A percentile compares a stretch with the other conserved stretches of the same genome.
Evolutionary conservation across 2,329 filamentous ascomycete species (phyloP).

Genomic region (Fusarium zealandicum): DNA sequence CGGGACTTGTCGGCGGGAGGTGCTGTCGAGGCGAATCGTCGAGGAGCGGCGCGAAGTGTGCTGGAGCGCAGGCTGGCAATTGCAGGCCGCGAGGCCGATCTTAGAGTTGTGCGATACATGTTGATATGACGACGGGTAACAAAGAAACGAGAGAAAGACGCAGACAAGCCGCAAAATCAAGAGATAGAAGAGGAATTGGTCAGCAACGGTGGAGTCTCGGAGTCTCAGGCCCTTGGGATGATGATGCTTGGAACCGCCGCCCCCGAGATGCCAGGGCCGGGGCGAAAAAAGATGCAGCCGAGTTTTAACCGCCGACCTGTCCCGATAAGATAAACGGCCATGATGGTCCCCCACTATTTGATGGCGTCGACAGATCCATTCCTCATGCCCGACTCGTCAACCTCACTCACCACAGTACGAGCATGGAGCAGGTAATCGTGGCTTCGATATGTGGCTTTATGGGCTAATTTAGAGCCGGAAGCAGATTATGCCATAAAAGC

Average conservation of each 20-base stretch:
- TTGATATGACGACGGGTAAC: slow-evolving; percentile 4
- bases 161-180: slow-evolving; percentile 9
- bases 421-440: neutral
- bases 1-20: slow-evolving; percentile 69
- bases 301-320: slow-evolving; percentile 28
- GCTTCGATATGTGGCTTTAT: neutral
- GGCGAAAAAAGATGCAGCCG: slow-evolving; percentile 31
- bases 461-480: neutral
- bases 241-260: slow-evolving; percentile 28
- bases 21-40: slow-evolving; percentile 62
- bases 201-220: slow-evolving; percentile 33
- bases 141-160: slow-evolving; percentile 9
- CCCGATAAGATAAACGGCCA: slow-evolving; percentile 32
- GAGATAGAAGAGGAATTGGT: slow-evolving; percentile 33
- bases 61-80: slow-evolving; percentile 52
- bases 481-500: slow-evolving; percentile 9
- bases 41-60: slow-evolving; percentile 49
- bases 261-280: slow-evolving; percentile 22
- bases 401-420: neutral
- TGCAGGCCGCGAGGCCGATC: slow-evolving; percentile 56
- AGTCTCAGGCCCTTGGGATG: slow-evolving; percentile 2
- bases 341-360: slow-evolving; percentile 27
- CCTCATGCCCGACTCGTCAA: slow-evolving; percentile 11
- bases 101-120: slow-evolving; percentile 63
- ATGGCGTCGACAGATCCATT: slow-evolving; percentile 12